Evolutionary conservation across 2,329 filamentous ascomycete species (phyloP).

Genomic region (Colletotrichum spinosum): DNA sequence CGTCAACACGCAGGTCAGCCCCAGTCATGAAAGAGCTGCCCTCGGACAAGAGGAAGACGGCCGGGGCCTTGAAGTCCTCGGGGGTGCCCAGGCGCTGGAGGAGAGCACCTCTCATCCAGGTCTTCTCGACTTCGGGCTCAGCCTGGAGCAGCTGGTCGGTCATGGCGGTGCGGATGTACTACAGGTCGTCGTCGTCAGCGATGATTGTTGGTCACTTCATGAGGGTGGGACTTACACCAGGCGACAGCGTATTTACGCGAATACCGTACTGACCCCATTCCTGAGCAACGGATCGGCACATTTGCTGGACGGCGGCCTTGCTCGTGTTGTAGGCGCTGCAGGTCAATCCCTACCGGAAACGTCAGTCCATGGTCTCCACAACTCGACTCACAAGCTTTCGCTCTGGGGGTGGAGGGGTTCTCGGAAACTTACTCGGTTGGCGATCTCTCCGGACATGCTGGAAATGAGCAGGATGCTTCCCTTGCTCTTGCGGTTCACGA

Average conservation of each 20-base stretch:
- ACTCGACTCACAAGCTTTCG: not conserved
- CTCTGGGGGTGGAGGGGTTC: not conserved
- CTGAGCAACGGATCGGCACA: conserved; percentile 68
- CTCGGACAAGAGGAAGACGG: conserved; percentile 67
- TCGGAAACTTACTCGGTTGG: conserved; percentile 57
- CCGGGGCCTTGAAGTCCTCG: conserved; percentile 68
- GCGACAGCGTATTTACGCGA: conserved; percentile 74
- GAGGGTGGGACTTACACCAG: conserved; percentile 55
- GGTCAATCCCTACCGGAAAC: conserved; percentile 62
- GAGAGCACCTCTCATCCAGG: conserved; percentile 65
- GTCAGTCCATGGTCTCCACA: not conserved
- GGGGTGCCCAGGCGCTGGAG: conserved; percentile 65
- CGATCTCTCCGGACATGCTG: conserved; percentile 61
- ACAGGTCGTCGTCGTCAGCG: not conserved
- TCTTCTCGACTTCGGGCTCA: conserved; percentile 62
- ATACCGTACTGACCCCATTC: conserved; percentile 74
- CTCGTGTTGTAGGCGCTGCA: conserved; percentile 73
- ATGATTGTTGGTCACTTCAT: not conserved
- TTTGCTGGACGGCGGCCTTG: conserved; percentile 71
- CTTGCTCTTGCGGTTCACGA: conserved; percentile 53
- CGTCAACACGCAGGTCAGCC: conserved; percentile 66
- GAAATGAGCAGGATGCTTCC: conserved; percentile 64
- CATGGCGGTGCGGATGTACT: conserved; percentile 62
- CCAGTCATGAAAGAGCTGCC: conserved; percentile 70
- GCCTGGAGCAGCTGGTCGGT: conserved; percentile 56